Evolutionary conservation across 2,329 filamentous ascomycete species (phyloP).

Genomic region (Aspergillus sp.): DNA sequence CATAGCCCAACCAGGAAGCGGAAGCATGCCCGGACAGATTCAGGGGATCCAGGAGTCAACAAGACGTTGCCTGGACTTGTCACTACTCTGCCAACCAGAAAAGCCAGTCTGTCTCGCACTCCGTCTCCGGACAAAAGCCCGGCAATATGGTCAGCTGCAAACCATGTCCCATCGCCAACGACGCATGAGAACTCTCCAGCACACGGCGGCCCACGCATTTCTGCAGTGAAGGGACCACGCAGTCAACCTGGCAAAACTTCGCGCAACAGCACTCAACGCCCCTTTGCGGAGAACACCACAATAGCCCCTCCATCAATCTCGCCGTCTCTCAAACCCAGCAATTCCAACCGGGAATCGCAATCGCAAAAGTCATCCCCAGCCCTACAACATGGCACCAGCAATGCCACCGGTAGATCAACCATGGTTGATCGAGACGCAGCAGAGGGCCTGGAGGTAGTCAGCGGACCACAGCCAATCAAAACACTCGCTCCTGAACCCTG

Average conservation of each 20-base stretch:
- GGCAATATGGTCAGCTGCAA: constrained; percentile 19
- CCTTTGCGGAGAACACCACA: constrained; percentile 8
- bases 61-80: constrained; percentile 18
- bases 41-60: constrained; percentile 11
- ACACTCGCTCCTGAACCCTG: constrained; percentile 4
- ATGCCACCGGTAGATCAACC: constrained; percentile 5
- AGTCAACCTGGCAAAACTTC: constrained; percentile 18
- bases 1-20: constrained; percentile 20
- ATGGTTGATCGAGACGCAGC: constrained; percentile 5
- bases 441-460: not conserved
- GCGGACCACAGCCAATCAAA: not conserved
- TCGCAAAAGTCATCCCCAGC: constrained; percentile 22
- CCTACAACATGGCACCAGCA: constrained; percentile 18
- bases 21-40: constrained; percentile 11
- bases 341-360: constrained; percentile 14
- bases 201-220: constrained; percentile 24
- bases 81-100: constrained; percentile 15
- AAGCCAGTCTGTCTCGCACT: constrained; percentile 16
- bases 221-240: constrained; percentile 27
- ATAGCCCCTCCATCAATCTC: not conserved
- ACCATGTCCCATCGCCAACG: constrained; percentile 15
- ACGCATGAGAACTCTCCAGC: constrained; percentile 16
- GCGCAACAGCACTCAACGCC: constrained; percentile 14
- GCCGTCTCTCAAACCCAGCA: not conserved
- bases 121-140: constrained; percentile 23